Base-by-base conservation (phyloP, 192 early-diverging fungal species). In the Coemansia sp. region DNA sequence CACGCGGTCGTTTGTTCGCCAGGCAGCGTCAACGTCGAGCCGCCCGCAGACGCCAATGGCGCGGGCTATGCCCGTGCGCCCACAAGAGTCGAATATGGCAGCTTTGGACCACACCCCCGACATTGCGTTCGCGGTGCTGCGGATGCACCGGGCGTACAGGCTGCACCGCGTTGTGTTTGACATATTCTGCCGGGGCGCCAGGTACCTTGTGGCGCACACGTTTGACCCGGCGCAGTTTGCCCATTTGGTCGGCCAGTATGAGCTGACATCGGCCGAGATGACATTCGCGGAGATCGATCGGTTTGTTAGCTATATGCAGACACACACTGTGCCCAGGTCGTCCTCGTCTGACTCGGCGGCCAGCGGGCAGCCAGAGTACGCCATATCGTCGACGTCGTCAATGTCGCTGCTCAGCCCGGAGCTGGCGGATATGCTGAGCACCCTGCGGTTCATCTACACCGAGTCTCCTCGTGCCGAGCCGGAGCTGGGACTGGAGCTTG, bases 101-200 rank as follows among this genome's bases (percentile, higher is more conserved):
- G 53, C 31, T 2, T 5, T 32, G 6, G 50, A 29, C 33, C 5
- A 42, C 28, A 14, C 35, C 3, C 29, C 47, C 22, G 48, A 8
- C 14, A 30, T 64, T 33, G 65, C 64, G 4, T 77, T 59, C 35
- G 54, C 65, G 3, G 69, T 71, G 7, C 47, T 68, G 49, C 68
- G 75, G 6, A 54, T 71, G 62, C 68, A 77, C 44, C 45, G 50
- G 8, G 75, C 65, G 11, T 77, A 65, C 22, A 33, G 62, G 6
- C 57, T 71, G 24, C 75, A 77, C 33, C 44, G 47, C 8, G 59
- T 62, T 0, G 2, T 77, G n/a, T 56, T 77, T 18, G 47, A 71
- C 54, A 71, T 77, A 10, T 71, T 77, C 43, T 58, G 69, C 43
- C 52, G 69, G 3, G 69, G 69, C 9, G 75, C 64, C 12, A 40